Conservation (phyloP, 768 basidiomycete species). For the Leucosporidium creatinivorum region DNA sequence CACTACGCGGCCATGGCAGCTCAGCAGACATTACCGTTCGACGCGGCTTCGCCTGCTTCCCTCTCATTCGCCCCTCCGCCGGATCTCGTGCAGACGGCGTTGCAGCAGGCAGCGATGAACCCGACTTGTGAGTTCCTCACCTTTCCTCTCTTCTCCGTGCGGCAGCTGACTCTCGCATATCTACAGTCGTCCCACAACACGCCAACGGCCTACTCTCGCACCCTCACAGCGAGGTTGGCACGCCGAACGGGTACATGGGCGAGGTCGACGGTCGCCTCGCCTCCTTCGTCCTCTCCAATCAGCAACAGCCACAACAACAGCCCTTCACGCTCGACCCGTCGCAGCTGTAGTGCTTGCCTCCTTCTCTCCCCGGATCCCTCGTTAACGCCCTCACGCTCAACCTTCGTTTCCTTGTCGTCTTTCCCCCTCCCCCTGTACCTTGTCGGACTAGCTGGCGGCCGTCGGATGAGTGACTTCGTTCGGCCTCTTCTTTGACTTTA, state of each 20-base stretch:
- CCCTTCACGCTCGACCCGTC: slow-evolving; percentile 20
- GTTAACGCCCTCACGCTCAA: not conserved
- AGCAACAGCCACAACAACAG: slow-evolving; percentile 8
- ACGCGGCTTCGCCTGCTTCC: not conserved
- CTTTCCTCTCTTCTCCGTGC: no score
- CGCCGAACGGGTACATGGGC: slow-evolving; percentile 12
- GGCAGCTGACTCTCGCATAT: not conserved
- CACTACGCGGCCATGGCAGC: slow-evolving; percentile 12
- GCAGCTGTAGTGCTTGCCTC: slow-evolving; percentile 2
- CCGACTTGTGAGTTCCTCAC: slow-evolving; percentile 12
- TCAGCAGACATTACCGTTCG: slow-evolving; percentile 3
- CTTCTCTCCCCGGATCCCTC: not conserved
- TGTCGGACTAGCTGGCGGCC: no score
- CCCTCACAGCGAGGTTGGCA: slow-evolving; percentile 4
- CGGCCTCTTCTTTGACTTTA: no score
- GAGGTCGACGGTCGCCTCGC: slow-evolving; percentile 18
- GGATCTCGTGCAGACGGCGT: slow-evolving; percentile 17
- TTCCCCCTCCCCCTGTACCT: no score
- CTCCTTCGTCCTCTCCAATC: not conserved
- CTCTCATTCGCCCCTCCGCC: slow-evolving; percentile 24
- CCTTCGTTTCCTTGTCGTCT: no score
- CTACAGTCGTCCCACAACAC: slow-evolving; percentile 4
- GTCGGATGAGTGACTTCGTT: no score
- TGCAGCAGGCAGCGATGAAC: slow-evolving; percentile 14
- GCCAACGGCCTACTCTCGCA: slow-evolving; percentile 5